Conservation (phyloP, 2,329 filamentous ascomycete species). For the Sporothrix curviconia region DNA sequence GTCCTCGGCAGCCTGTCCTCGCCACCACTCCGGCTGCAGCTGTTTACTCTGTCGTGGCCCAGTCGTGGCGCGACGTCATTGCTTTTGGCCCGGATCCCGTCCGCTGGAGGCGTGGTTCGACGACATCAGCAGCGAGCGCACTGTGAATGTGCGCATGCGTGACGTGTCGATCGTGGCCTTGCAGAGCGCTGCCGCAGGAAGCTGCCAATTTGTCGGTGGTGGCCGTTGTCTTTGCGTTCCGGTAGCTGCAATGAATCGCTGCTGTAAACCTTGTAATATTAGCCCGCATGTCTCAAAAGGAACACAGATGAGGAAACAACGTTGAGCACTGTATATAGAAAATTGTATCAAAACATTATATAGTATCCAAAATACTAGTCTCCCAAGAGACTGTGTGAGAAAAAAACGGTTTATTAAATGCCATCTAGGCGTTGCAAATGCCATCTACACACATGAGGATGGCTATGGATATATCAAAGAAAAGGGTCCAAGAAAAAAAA, state of each 20-base stretch:
- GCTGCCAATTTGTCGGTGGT: slow-evolving; percentile 34
- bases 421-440: too few relatives aligned
- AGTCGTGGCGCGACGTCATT: slow-evolving; percentile 35
- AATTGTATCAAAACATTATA: not conserved
- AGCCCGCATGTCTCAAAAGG: not conserved
- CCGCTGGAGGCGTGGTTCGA: slow-evolving; percentile 41
- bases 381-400: not conserved
- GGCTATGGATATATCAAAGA: not conserved
- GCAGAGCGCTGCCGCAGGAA: slow-evolving; percentile 61
- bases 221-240: slow-evolving; percentile 5
- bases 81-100: slow-evolving; percentile 32
- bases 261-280: not conserved
- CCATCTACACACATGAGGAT: too few relatives aligned
- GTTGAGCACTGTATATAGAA: not conserved
- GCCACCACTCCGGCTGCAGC: not conserved
- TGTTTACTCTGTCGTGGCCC: slow-evolving; percentile 2
- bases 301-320: too few relatives aligned
- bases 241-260: not conserved
- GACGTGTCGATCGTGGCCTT: slow-evolving; percentile 65
- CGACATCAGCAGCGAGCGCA: slow-evolving; percentile 61
- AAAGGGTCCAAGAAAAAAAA: not conserved
- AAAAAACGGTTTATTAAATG: not conserved
- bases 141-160: slow-evolving; percentile 57
- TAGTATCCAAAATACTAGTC: not conserved
- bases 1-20: not conserved